phyloP scores from a whole-genome alignment of 768 basidiomycete genomes.

The Suillus subaureus region DNA sequence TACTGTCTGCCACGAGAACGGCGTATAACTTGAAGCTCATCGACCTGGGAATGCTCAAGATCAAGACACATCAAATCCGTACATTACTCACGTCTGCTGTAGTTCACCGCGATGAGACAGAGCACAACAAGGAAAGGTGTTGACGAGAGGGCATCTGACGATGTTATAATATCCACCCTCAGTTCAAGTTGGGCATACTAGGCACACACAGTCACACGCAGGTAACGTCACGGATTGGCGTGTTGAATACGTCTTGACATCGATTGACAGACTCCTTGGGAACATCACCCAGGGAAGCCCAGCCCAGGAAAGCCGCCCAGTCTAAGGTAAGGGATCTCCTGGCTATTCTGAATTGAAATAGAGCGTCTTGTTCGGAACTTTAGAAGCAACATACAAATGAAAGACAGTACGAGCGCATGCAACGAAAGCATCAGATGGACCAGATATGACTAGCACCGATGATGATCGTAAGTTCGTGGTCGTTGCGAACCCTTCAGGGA shows the following conservation, averaged over 20 bases:
- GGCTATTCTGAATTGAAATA: too few species aligned
- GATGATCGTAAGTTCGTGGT: neutral
- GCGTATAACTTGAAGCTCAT: neutral
- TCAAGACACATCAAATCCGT: neutral
- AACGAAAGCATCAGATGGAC: neutral
- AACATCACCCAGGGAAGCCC: neutral
- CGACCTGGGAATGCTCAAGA: neutral
- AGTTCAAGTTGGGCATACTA: neutral
- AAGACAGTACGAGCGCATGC: neutral
- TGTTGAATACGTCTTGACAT: neutral
- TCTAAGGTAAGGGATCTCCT: neutral
- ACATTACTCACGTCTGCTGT: neutral
- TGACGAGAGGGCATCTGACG: neutral
- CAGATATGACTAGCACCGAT: neutral
- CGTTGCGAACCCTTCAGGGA: neutral
- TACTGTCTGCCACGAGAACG: slow-evolving; percentile 8
- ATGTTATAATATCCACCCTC: neutral
- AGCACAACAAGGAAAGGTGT: neutral
- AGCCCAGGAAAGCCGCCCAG: neutral
- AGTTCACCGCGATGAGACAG: neutral
- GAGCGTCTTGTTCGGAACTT: neutral
- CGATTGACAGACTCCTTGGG: neutral
- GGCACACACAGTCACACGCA: neutral
- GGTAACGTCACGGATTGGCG: slow-evolving; percentile 20
- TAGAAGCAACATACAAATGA: neutral